Percentiles rank a stretch among this genome's conserved stretches.
These are phyloP conservation scores for Fomitopsis pulvina DNA, from an alignment of 768 basidiomycete genomes.

Conservation along the genomic window DNA sequence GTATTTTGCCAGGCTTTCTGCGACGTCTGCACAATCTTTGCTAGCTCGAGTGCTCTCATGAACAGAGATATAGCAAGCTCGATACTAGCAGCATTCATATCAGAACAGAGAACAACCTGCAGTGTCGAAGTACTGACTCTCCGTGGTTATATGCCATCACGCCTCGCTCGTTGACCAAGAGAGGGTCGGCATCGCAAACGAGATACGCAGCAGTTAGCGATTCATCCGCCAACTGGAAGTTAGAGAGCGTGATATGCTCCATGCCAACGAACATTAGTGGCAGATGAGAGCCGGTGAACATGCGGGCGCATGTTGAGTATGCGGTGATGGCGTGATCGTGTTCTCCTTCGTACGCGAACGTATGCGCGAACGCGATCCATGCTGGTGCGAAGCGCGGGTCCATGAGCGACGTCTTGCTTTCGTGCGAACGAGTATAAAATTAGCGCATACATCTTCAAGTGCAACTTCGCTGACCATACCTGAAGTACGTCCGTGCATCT, in stretches of 20 bases:
- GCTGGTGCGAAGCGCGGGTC: conserved; percentile 94
- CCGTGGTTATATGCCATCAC: conserved; percentile 88
- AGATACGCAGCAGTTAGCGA: conserved; percentile 75
- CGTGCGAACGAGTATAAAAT: conserved; percentile 1
- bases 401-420: conserved; percentile 92
- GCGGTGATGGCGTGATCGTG: conserved; percentile 98
- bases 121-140: conserved; percentile 43
- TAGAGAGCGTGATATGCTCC: conserved; percentile 92
- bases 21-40: conserved; percentile 79
- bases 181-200: conserved; percentile 84
- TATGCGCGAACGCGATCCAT: conserved; percentile 97
- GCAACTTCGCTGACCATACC: conserved; percentile 40
- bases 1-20: conserved; percentile 84
- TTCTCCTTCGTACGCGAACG: conserved; percentile 94
- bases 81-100: background rate
- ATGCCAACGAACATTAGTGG: conserved; percentile 95
- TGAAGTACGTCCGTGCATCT: conserved; percentile 91
- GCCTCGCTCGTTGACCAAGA: conserved; percentile 87
- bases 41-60: conserved; percentile 68
- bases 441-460: background rate
- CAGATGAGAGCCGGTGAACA: conserved; percentile 96
- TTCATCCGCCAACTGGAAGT: conserved; percentile 77
- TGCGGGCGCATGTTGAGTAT: conserved; percentile 92
- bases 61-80: conserved; percentile 46
- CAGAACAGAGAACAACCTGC: background rate